A percentile compares a stretch with the other conserved stretches of the same genome.
Conservation (phyloP, 2,329 filamentous ascomycete genomes). For the Botrytis deweyae region DNA sequence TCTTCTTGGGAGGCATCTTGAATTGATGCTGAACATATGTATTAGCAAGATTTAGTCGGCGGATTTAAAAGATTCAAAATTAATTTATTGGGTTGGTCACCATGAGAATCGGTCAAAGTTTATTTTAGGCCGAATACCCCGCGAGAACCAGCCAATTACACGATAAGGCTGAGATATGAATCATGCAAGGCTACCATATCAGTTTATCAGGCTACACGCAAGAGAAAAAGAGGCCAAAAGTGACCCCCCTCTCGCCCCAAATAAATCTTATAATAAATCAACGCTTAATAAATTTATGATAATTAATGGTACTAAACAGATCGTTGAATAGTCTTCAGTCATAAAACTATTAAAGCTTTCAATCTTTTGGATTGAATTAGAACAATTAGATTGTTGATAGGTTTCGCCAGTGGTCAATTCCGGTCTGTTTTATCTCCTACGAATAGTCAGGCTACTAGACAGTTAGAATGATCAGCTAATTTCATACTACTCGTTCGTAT, state of each 20-base stretch:
- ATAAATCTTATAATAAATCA: no score
- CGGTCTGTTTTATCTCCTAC: no score
- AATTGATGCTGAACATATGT: not conserved
- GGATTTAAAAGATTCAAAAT: slow-evolving; percentile 15
- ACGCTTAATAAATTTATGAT: no score
- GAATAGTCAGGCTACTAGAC: not conserved
- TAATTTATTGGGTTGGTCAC: slow-evolving; percentile 12
- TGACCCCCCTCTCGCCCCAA: no score
- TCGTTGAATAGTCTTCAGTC: no score
- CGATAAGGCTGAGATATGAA: slow-evolving; percentile 5
- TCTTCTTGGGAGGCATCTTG: slow-evolving; percentile 24
- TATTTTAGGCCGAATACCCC: slow-evolving; percentile 16
- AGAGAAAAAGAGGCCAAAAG: no score
- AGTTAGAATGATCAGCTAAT: not conserved
- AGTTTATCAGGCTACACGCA: not conserved
- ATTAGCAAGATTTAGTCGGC: slow-evolving; percentile 5
- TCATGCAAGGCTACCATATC: slow-evolving; percentile 5
- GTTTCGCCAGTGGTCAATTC: no score
- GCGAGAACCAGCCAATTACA: slow-evolving; percentile 11
- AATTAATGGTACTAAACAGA: no score
- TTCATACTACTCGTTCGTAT: not conserved
- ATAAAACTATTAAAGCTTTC: no score
- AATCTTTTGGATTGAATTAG: no score
- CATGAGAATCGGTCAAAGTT: slow-evolving; percentile 5
- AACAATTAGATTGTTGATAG: no score